A percentile compares a stretch with the other conserved stretches of the same genome.
Conservation (phyloP, 139 green algal species). For the Raphidocelis subcapitata region DNA sequence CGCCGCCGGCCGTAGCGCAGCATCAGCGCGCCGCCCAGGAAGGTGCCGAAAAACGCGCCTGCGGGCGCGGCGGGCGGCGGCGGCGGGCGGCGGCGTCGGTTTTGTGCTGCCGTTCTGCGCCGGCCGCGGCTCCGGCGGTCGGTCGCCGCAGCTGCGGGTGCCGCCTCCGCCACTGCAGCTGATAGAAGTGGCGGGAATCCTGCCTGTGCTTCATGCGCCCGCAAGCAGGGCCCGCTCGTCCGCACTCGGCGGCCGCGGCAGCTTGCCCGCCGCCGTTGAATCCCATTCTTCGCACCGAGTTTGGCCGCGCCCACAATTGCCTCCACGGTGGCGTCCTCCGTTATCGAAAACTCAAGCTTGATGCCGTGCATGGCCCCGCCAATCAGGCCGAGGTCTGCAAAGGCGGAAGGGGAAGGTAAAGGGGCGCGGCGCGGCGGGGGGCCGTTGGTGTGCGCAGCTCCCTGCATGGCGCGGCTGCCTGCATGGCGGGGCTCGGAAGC, state of each 20-base stretch:
- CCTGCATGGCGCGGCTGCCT: too few species aligned
- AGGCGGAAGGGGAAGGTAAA: slow-evolving; percentile 13
- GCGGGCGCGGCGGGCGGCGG: too few species aligned
- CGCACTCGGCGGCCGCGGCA: too few species aligned
- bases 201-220: too few species aligned
- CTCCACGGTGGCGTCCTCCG: slow-evolving; percentile 33
- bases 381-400: slow-evolving; percentile 70
- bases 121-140: too few species aligned
- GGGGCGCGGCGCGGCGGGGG: background rate
- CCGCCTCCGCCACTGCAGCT: too few species aligned
- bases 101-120: background rate
- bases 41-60: slow-evolving; percentile 65
- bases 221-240: too few species aligned
- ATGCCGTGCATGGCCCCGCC: slow-evolving; percentile 74
- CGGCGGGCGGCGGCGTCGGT: background rate
- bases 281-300: slow-evolving; percentile 33
- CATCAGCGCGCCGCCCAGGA: slow-evolving; percentile 77
- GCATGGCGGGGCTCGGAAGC: too few species aligned
- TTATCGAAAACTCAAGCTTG: slow-evolving; percentile 46
- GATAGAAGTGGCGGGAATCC: too few species aligned
- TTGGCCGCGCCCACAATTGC: slow-evolving; percentile 79
- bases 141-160: too few species aligned
- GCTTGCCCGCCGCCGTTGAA: too few species aligned
- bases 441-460: background rate
- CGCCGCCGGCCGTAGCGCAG: slow-evolving; percentile 66